Conservation (phyloP, 1,284 basidiomycete species). For the Tremellales sp. region DNA sequence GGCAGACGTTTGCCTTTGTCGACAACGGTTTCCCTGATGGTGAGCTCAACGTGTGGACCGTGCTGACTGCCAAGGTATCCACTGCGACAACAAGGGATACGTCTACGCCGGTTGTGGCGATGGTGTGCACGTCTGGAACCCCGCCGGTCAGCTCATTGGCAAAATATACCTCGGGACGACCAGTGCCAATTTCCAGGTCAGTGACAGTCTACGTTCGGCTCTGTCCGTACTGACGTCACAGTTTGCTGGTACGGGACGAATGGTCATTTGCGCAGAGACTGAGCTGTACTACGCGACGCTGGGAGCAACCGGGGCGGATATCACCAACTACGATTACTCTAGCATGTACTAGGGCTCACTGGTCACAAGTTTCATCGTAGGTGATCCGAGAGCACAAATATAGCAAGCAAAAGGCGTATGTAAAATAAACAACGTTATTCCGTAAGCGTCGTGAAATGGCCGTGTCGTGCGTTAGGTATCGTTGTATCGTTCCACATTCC, state of each 20-base stretch:
- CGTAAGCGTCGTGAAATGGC: no score
- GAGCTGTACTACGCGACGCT: conserved; percentile 62
- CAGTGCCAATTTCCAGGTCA: conserved; percentile 55
- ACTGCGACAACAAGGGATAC: conserved; percentile 61
- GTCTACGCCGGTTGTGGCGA: conserved; percentile 67
- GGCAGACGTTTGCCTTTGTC: conserved; percentile 65
- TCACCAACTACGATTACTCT: conserved; percentile 20
- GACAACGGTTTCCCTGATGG: conserved; percentile 63
- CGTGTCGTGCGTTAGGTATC: no score
- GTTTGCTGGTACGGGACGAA: conserved; percentile 61
- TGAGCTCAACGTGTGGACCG: conserved; percentile 5
- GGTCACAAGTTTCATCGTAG: no score
- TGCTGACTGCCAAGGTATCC: conserved; percentile 44
- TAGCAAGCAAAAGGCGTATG: no score
- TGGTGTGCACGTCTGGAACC: conserved; percentile 68
- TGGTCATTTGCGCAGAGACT: conserved; percentile 67
- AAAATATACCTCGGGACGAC: conserved; percentile 65
- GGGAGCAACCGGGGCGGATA: conserved; percentile 39
- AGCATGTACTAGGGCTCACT: no score
- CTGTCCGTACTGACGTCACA: conserved; percentile 47
- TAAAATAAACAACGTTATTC: no score
- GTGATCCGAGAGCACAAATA: no score
- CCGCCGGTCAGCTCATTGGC: conserved; percentile 61
- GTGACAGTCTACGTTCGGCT: conserved; percentile 2
- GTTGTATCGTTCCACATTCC: no score